These are phyloP conservation scores for Nidula niveotomentosa DNA, from an alignment of 1,284 basidiomycete species.

Conservation along the genomic window DNA sequence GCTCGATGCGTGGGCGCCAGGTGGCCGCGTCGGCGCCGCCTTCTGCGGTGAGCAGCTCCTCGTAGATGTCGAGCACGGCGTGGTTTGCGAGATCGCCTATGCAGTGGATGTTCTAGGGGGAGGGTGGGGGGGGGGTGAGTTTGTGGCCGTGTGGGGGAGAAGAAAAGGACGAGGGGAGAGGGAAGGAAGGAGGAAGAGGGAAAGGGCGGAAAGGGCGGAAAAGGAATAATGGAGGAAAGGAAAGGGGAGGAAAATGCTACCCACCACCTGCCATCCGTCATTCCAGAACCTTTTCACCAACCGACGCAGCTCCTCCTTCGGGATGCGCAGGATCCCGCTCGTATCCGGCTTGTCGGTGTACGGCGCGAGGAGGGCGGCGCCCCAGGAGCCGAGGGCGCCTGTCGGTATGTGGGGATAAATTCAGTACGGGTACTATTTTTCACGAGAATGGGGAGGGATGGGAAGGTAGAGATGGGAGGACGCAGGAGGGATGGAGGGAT, in stretches of 20 bases:
- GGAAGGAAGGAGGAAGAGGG: neutral
- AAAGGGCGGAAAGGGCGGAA: neutral
- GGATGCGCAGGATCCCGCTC: constrained; percentile 66
- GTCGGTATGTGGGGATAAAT: neutral
- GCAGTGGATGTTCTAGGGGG: constrained; percentile 77
- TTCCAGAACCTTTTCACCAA: constrained; percentile 67
- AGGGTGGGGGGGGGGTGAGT: neutral
- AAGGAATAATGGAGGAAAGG: neutral
- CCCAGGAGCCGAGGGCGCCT: constrained; percentile 91
- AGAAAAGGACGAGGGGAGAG: neutral
- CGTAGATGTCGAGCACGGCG: constrained; percentile 79
- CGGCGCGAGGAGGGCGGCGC: constrained; percentile 84
- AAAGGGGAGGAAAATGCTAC: constrained; percentile 18
- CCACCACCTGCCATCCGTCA: constrained; percentile 71
- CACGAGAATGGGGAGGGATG: too few relatives aligned
- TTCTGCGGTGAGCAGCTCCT: constrained; percentile 37
- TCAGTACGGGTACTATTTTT: too few relatives aligned
- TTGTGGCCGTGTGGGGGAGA: neutral
- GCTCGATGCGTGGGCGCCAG: constrained; percentile 82
- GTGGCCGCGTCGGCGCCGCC: constrained; percentile 34
- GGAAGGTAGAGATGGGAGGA: too few relatives aligned
- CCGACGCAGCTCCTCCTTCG: constrained; percentile 49
- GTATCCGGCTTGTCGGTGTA: constrained; percentile 80
- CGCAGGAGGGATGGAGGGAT: neutral
- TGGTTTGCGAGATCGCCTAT: constrained; percentile 92